phyloP scores from a whole-genome alignment of 1,284 basidiomycete genomes.

The Earliella scabrosa region DNA sequence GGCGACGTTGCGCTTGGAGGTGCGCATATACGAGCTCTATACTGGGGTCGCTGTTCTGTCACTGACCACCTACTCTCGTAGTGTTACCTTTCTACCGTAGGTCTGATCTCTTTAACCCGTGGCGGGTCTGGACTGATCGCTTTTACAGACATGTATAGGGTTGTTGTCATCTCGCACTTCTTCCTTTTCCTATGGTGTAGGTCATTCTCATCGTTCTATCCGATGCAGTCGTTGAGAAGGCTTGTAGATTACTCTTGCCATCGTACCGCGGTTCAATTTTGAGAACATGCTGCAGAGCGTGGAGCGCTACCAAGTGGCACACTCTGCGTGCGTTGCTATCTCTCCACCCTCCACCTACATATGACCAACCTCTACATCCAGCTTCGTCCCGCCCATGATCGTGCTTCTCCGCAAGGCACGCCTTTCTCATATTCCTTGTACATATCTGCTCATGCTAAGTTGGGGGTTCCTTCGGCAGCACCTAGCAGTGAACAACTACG shows the following conservation, averaged over 20 bases:
- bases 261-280: constrained; percentile 74
- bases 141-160: constrained; percentile 69
- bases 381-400: constrained; percentile 66
- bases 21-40: constrained; percentile 48
- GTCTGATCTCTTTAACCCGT: constrained; percentile 16
- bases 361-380: constrained; percentile 31
- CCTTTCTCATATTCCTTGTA: neutral
- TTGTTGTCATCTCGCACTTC: constrained; percentile 67
- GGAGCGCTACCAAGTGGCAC: constrained; percentile 62
- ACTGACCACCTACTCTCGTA: constrained; percentile 11
- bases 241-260: constrained; percentile 51
- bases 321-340: constrained; percentile 64
- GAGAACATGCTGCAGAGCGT: constrained; percentile 69
- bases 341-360: no score
- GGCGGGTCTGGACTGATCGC: neutral
- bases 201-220: constrained; percentile 17
- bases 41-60: no score
- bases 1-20: constrained; percentile 55
- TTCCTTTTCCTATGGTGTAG: constrained; percentile 57
- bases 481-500: constrained; percentile 67
- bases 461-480: no score
- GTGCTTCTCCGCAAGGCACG: constrained; percentile 60
- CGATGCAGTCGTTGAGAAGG: constrained; percentile 3
- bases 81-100: constrained; percentile 43
- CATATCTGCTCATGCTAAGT: no score